Evolutionary conservation across 2,329 filamentous ascomycete genomes (phyloP).

Genomic region (Leptographium flavum): DNA sequence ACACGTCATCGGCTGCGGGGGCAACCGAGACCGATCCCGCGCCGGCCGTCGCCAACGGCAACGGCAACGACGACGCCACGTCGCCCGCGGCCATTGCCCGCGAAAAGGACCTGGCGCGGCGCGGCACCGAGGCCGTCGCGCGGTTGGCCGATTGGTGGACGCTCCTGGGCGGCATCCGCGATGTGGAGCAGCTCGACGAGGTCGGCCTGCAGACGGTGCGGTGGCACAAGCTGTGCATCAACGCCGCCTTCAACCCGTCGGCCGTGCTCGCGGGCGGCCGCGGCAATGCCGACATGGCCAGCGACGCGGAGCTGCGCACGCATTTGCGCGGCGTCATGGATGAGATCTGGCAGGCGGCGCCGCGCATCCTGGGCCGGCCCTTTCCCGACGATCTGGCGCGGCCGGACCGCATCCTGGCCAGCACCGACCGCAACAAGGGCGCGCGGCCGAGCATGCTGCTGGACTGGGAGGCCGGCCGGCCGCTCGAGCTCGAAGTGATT

Average conservation of each 20-base stretch:
- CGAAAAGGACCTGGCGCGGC: constrained; percentile 4
- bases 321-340: constrained; percentile 55
- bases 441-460: constrained; percentile 54
- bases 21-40: background rate
- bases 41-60: background rate
- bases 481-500: constrained; percentile 59
- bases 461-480: constrained; percentile 53
- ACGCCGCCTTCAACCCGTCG: constrained; percentile 60
- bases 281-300: constrained; percentile 49
- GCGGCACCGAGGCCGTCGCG: constrained; percentile 27
- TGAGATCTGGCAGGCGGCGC: constrained; percentile 52
- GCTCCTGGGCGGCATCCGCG: constrained; percentile 44
- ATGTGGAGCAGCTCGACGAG: constrained; percentile 45
- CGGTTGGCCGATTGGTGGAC: constrained; percentile 40
- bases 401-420: constrained; percentile 47
- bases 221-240: constrained; percentile 68
- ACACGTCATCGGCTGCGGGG: constrained; percentile 27
- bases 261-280: constrained; percentile 51
- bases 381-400: constrained; percentile 46
- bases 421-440: constrained; percentile 49
- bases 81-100: background rate
- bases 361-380: constrained; percentile 44
- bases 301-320: constrained; percentile 44
- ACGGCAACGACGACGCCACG: background rate
- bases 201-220: constrained; percentile 53